These are phyloP conservation scores for Amanita phalloides DNA, from an alignment of 768 basidiomycete genomes.

Conservation along the genomic window DNA sequence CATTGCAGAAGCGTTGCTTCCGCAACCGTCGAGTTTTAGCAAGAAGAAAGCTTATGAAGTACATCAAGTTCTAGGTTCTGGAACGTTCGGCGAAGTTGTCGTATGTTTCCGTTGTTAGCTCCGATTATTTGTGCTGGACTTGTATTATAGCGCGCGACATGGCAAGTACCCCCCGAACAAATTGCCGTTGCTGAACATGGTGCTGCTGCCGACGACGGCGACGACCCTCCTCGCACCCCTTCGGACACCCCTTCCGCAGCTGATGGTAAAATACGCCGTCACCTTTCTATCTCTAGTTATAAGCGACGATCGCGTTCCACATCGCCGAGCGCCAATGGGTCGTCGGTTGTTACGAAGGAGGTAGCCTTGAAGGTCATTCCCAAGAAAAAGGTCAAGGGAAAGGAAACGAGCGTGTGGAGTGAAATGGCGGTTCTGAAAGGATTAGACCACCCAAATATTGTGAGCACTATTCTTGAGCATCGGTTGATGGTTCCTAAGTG, in stretches of 20 bases:
- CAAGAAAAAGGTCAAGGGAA: slow-evolving; percentile 93
- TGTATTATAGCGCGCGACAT: slow-evolving; percentile 50
- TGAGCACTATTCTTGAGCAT: slow-evolving; percentile 22
- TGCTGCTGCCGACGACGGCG: slow-evolving; percentile 29
- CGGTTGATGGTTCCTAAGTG: background rate
- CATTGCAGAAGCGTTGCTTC: slow-evolving; percentile 51
- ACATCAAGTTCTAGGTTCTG: slow-evolving; percentile 64
- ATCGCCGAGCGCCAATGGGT: slow-evolving; percentile 11
- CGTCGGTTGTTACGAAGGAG: slow-evolving; percentile 37
- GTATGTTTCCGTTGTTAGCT: slow-evolving; percentile 23
- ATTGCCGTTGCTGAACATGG: slow-evolving; percentile 45
- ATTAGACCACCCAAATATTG: slow-evolving; percentile 86
- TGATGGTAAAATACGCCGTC: background rate
- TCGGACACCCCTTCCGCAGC: background rate
- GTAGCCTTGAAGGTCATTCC: slow-evolving; percentile 86
- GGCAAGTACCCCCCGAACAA: slow-evolving; percentile 63
- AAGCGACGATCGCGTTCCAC: slow-evolving; percentile 4
- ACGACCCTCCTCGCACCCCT: slow-evolving; percentile 6
- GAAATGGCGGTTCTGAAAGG: slow-evolving; percentile 93
- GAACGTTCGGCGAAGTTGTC: slow-evolving; percentile 88
- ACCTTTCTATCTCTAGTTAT: slow-evolving; percentile 8
- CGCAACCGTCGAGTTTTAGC: slow-evolving; percentile 74
- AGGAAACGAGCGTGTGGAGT: slow-evolving; percentile 78
- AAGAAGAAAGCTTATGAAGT: slow-evolving; percentile 82
- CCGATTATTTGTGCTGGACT: background rate